Conservation (phyloP, 2,329 filamentous ascomycete genomes). For the Gyromitra esculenta region DNA sequence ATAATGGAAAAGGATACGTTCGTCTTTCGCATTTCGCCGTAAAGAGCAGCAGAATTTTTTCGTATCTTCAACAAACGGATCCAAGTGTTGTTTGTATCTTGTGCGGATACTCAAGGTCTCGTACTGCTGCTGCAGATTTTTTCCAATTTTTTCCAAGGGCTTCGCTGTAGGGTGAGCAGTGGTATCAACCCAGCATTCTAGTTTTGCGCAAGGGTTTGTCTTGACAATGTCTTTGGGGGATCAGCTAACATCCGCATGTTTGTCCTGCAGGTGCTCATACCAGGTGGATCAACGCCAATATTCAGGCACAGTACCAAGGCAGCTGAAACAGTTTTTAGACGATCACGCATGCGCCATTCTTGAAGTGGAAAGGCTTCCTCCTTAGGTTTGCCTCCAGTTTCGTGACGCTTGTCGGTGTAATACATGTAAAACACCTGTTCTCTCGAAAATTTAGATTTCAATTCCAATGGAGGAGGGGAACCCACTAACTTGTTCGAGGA, state of each 20-base stretch:
- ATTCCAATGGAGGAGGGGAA: slow-evolving; percentile 35
- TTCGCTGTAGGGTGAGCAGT: slow-evolving; percentile 82
- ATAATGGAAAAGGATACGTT: slow-evolving; percentile 96
- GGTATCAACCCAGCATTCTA: slow-evolving; percentile 97
- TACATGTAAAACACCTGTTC: slow-evolving; percentile 98
- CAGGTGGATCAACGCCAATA: slow-evolving; percentile 95
- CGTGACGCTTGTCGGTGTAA: slow-evolving; percentile 96
- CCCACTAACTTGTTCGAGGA: slow-evolving; percentile 77
- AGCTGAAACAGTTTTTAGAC: slow-evolving; percentile 94
- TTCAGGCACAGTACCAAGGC: slow-evolving; percentile 94
- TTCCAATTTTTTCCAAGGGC: slow-evolving; percentile 92
- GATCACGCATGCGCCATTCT: slow-evolving; percentile 97
- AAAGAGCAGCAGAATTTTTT: slow-evolving; percentile 95
- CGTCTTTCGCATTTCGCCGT: slow-evolving; percentile 91
- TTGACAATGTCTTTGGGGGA: slow-evolving; percentile 68
- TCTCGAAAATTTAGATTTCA: slow-evolving; percentile 46
- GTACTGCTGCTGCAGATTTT: slow-evolving; percentile 94
- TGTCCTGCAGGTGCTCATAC: slow-evolving; percentile 66
- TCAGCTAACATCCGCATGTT: slow-evolving; percentile 26
- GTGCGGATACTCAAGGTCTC: slow-evolving; percentile 93
- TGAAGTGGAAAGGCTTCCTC: slow-evolving; percentile 71
- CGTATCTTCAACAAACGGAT: slow-evolving; percentile 95
- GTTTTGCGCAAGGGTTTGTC: slow-evolving; percentile 88
- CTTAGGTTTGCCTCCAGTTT: slow-evolving; percentile 89
- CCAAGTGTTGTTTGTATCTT: slow-evolving; percentile 96